A percentile compares a stretch with the other conserved stretches of the same genome.
Evolutionary conservation across 2,329 filamentous ascomycete species (phyloP).

Genomic region (Hymenoscyphus albidus): DNA sequence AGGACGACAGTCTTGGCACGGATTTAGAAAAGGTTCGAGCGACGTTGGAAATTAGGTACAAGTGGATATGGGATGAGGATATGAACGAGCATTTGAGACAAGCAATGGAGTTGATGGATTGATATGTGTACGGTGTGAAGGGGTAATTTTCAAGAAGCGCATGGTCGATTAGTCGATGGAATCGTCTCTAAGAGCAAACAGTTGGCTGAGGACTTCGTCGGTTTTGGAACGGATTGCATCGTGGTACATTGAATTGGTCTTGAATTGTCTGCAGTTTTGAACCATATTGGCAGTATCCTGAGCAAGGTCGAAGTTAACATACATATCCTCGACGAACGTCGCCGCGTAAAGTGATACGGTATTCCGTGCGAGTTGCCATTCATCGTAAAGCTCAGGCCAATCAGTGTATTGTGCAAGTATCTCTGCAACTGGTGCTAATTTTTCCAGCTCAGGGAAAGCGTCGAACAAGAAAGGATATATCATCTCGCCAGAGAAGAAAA

Average conservation of each 20-base stretch:
- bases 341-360: conserved; percentile 83
- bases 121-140: neutral
- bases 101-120: conserved; percentile 37
- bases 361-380: conserved; percentile 68
- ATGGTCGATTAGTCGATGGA: conserved; percentile 46
- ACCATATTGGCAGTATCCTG: conserved; percentile 71
- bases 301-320: conserved; percentile 75
- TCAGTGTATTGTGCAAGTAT: conserved; percentile 62
- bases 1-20: conserved; percentile 37
- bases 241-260: conserved; percentile 86
- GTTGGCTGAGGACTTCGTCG: conserved; percentile 70
- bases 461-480: conserved; percentile 83
- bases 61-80: conserved; percentile 39
- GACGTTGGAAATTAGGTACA: conserved; percentile 35
- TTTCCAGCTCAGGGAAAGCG: conserved; percentile 70
- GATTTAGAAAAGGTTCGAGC: conserved; percentile 38
- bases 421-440: conserved; percentile 65
- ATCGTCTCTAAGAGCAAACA: conserved; percentile 74
- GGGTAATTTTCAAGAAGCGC: neutral
- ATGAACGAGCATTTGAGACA: conserved; percentile 36
- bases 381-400: conserved; percentile 77
- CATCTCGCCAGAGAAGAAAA: conserved; percentile 92
- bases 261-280: conserved; percentile 71
- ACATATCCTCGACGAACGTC: conserved; percentile 85
- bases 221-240: conserved; percentile 70